phyloP scores from a whole-genome alignment of 2,329 filamentous ascomycete genomes.

The Periconia sp. region DNA sequence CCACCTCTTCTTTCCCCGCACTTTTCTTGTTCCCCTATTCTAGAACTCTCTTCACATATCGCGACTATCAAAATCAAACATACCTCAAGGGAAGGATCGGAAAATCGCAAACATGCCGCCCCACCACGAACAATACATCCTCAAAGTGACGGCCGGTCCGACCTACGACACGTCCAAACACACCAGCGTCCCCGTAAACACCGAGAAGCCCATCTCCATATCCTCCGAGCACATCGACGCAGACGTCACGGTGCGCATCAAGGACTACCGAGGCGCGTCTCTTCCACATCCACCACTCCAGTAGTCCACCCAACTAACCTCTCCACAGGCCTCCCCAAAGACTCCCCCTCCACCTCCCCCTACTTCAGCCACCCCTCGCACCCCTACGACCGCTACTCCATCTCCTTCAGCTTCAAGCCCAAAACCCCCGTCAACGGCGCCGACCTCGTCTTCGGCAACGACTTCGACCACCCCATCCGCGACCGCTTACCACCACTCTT shows the following conservation, averaged over 20 bases:
- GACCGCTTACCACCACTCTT: conserved; percentile 86
- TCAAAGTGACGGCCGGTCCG: conserved; percentile 80
- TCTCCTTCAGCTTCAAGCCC: conserved; percentile 77
- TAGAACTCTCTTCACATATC: too few species aligned
- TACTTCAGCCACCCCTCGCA: conserved; percentile 79
- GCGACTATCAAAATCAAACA: background rate
- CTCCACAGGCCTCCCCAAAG: conserved; percentile 74
- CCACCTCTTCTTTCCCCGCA: background rate
- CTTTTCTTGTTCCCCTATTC: too few species aligned
- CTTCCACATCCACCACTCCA: too few species aligned
- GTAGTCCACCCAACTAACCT: too few species aligned
- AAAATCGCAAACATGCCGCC: conserved; percentile 43
- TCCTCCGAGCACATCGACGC: conserved; percentile 65
- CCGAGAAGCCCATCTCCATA: conserved; percentile 62
- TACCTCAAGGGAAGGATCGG: background rate
- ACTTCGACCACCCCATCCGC: conserved; percentile 89
- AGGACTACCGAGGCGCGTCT: conserved; percentile 64
- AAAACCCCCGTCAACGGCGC: conserved; percentile 65
- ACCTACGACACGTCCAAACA: conserved; percentile 75
- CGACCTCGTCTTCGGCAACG: conserved; percentile 89
- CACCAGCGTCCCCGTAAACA: conserved; percentile 74
- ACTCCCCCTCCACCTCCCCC: conserved; percentile 67
- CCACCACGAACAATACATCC: conserved; percentile 67
- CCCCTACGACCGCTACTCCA: conserved; percentile 78
- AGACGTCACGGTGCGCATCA: conserved; percentile 74